phyloP scores from a whole-genome alignment of 179 eudicot species.

The Silene coronaria region DNA sequence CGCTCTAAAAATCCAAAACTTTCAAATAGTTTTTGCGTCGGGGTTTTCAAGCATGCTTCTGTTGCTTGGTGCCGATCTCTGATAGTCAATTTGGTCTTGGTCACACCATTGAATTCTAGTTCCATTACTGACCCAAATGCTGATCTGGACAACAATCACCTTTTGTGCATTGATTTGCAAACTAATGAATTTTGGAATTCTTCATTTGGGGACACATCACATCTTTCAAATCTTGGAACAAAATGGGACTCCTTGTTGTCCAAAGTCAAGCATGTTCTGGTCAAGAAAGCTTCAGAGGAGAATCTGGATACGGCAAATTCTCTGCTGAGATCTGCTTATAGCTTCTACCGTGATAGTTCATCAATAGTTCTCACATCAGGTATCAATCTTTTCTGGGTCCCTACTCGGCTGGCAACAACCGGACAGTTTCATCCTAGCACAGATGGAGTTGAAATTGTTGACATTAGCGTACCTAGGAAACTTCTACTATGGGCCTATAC shows the following conservation, averaged over 20 bases:
- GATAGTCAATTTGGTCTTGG: constrained; percentile 57
- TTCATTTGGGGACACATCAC: constrained; percentile 53
- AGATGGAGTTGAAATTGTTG: constrained; percentile 65
- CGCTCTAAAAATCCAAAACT: constrained; percentile 90
- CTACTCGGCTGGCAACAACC: constrained; percentile 49
- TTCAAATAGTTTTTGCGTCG: constrained; percentile 59
- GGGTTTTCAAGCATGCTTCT: constrained; percentile 75
- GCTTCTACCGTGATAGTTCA: constrained; percentile 80
- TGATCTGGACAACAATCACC: constrained; percentile 50
- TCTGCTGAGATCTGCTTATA: constrained; percentile 74
- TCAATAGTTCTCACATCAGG: constrained; percentile 62
- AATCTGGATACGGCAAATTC: constrained; percentile 69
- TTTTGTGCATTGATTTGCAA: constrained; percentile 73
- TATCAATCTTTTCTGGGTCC: constrained; percentile 62
- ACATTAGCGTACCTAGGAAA: constrained; percentile 73
- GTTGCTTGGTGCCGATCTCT: constrained; percentile 90
- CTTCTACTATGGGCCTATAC: constrained; percentile 92
- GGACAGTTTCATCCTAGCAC: constrained; percentile 47
- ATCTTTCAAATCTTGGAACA: constrained; percentile 50
- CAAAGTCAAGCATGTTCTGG: constrained; percentile 53
- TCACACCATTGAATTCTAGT: constrained; percentile 55
- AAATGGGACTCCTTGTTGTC: constrained; percentile 71
- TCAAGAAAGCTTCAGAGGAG: constrained; percentile 65
- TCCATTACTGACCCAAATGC: constrained; percentile 30
- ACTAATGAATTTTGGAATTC: constrained; percentile 69